Percentiles rank a stretch among this genome's conserved stretches.
These are phyloP conservation scores for Epithele typhae DNA, from an alignment of 768 basidiomycete species.

Conservation along the genomic window DNA sequence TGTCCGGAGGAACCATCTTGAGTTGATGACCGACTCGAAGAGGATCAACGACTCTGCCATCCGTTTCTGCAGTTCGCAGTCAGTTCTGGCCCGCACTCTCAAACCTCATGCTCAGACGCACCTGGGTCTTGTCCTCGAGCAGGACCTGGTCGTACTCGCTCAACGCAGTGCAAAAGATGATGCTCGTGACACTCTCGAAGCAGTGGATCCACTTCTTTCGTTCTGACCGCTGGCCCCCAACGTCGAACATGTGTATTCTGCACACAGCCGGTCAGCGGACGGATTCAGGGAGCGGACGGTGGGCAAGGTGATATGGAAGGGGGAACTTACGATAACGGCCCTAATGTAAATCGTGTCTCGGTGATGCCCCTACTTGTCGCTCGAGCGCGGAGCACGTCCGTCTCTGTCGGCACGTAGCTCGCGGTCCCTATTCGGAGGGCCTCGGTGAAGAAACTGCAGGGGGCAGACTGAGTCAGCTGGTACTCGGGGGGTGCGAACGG, in stretches of 20 bases:
- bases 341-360: conserved; percentile 80
- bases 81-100: not conserved
- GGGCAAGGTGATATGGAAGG: not conserved
- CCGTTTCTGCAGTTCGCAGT: conserved; percentile 50
- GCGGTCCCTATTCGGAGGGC: conserved; percentile 78
- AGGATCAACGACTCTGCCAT: conserved; percentile 72
- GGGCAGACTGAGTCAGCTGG: not conserved
- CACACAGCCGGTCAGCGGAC: not conserved
- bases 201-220: conserved; percentile 62
- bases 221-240: conserved; percentile 62
- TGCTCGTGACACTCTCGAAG: conserved; percentile 76
- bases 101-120: conserved; percentile 24
- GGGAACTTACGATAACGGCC: conserved; percentile 36
- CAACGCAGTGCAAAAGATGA: conserved; percentile 74
- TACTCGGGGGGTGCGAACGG: not conserved
- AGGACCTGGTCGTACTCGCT: conserved; percentile 74
- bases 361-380: conserved; percentile 88
- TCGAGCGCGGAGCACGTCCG: conserved; percentile 84
- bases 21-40: conserved; percentile 78
- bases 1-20: conserved; percentile 68
- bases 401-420: conserved; percentile 82
- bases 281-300: not conserved
- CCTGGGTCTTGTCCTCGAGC: conserved; percentile 64
- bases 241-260: conserved; percentile 72
- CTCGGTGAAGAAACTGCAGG: conserved; percentile 75